Conservation (phyloP, 1,284 basidiomycete genomes). For the Melanopsichium pennsylvanicum region DNA sequence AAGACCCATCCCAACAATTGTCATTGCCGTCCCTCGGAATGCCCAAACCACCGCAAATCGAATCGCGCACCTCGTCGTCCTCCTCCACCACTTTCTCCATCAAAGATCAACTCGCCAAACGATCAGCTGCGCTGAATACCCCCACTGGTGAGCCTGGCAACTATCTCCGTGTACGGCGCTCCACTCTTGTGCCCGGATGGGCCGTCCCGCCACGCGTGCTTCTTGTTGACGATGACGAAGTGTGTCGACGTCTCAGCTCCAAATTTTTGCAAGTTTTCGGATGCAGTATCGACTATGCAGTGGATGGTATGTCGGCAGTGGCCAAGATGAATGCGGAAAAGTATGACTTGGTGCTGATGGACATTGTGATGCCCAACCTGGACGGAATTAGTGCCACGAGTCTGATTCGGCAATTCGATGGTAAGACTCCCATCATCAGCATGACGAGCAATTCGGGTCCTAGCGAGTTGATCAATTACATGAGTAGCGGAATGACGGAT, state of each 20-base stretch:
- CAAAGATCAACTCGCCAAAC: too few relatives aligned
- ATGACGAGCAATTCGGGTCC: conserved; percentile 95
- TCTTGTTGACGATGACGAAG: conserved; percentile 93
- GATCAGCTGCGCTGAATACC: too few relatives aligned
- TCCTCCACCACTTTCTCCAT: too few relatives aligned
- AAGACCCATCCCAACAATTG: too few relatives aligned
- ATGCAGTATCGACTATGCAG: conserved; percentile 90
- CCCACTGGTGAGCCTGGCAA: conserved; percentile 9
- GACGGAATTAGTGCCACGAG: conserved; percentile 86
- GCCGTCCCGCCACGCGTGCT: conserved; percentile 72
- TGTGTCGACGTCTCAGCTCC: conserved; percentile 83
- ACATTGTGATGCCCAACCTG: conserved; percentile 92
- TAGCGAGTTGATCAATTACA: conserved; percentile 89
- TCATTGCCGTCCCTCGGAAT: too few relatives aligned
- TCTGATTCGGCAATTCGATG: conserved; percentile 91
- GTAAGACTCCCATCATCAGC: conserved; percentile 92
- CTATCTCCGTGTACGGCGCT: conserved; percentile 54
- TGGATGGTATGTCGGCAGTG: conserved; percentile 89
- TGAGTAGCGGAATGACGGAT: conserved; percentile 91
- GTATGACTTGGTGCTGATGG: conserved; percentile 86
- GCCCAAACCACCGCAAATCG: too few relatives aligned
- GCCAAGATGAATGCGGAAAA: conserved; percentile 93
- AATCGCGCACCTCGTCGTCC: too few relatives aligned
- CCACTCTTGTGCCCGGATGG: conserved; percentile 79
- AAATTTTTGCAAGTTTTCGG: conserved; percentile 96